Percentiles rank a stretch among this genome's conserved stretches.
Evolutionary conservation across 2,329 filamentous ascomycete species (phyloP).

Genomic region (Exophiala xenobiotica): DNA sequence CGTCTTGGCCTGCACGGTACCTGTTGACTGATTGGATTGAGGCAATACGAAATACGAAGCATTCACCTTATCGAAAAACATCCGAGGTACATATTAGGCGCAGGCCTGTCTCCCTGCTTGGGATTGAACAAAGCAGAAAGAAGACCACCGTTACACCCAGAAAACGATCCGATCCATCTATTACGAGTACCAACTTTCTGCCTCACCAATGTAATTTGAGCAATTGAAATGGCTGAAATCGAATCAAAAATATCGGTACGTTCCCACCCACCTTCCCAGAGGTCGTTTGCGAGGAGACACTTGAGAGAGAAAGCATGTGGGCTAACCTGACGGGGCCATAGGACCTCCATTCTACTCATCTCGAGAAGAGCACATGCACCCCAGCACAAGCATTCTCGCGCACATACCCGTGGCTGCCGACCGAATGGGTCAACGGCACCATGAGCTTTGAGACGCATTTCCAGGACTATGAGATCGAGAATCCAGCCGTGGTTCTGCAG

Average conservation of each 20-base stretch:
- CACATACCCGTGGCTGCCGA: conserved; percentile 6
- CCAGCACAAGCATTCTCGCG: neutral
- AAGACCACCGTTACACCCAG: too few species aligned
- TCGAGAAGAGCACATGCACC: neutral
- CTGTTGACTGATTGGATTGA: too few species aligned
- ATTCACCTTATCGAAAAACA: too few species aligned
- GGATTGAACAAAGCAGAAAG: too few species aligned
- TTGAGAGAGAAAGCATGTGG: neutral
- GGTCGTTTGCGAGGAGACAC: neutral
- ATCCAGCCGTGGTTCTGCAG: conserved; percentile 9
- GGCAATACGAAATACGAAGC: too few species aligned
- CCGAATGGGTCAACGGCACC: conserved; percentile 10
- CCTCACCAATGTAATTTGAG: neutral
- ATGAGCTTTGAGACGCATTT: conserved; percentile 12
- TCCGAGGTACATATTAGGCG: too few species aligned
- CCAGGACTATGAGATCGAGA: conserved; percentile 15
- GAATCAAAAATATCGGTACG: neutral
- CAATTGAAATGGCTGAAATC: neutral
- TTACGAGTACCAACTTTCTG: too few species aligned
- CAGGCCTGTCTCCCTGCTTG: too few species aligned
- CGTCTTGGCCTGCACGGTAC: too few species aligned
- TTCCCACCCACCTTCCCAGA: neutral
- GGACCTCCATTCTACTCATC: neutral
- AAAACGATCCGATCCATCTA: too few species aligned
- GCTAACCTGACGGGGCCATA: neutral